These are phyloP conservation scores for Chamaecrista fasciculata DNA, from an alignment of 306 rosid species.

Conservation along the genomic window DNA sequence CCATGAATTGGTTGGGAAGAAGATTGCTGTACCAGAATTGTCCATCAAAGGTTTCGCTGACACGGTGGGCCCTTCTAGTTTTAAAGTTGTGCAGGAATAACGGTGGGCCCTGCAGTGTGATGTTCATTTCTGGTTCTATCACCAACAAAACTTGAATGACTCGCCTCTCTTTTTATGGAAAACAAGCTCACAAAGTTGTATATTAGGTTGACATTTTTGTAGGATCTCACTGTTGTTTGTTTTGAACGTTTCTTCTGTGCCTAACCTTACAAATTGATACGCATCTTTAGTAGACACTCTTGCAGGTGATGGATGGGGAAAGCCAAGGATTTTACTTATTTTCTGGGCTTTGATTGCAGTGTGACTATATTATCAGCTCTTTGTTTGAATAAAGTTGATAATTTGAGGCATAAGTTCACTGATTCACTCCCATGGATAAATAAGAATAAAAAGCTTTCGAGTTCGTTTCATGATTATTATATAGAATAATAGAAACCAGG, in stretches of 20 bases:
- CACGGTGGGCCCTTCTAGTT: conserved; percentile 68
- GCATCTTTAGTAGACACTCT: conserved; percentile 18
- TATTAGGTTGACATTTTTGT: conserved; percentile 49
- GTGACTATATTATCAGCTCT: conserved; percentile 23
- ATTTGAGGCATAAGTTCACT: conserved; percentile 18
- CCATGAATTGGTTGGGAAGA: conserved; percentile 53
- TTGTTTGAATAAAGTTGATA: conserved; percentile 27
- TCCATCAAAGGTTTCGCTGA: conserved; percentile 71
- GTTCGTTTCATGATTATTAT: neutral
- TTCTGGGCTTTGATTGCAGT: conserved; percentile 9
- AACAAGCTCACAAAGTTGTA: conserved; percentile 35
- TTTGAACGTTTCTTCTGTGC: conserved; percentile 31
- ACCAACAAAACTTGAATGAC: conserved; percentile 39
- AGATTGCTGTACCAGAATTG: conserved; percentile 51
- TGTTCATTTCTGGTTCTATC: conserved; percentile 29
- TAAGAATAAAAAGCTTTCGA: neutral
- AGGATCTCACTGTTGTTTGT: conserved; percentile 49
- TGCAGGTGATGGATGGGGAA: conserved; percentile 27
- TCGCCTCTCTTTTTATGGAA: conserved; percentile 26
- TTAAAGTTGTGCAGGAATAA: conserved; percentile 48
- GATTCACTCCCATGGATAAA: too few species aligned
- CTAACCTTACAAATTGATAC: conserved; percentile 31
- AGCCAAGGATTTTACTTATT: conserved; percentile 13
- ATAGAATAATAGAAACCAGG: too few species aligned
- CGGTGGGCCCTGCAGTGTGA: conserved; percentile 22